These are phyloP conservation scores for Tolypocladium pustulatum DNA, from an alignment of 2,329 filamentous ascomycete species.

Conservation along the genomic window DNA sequence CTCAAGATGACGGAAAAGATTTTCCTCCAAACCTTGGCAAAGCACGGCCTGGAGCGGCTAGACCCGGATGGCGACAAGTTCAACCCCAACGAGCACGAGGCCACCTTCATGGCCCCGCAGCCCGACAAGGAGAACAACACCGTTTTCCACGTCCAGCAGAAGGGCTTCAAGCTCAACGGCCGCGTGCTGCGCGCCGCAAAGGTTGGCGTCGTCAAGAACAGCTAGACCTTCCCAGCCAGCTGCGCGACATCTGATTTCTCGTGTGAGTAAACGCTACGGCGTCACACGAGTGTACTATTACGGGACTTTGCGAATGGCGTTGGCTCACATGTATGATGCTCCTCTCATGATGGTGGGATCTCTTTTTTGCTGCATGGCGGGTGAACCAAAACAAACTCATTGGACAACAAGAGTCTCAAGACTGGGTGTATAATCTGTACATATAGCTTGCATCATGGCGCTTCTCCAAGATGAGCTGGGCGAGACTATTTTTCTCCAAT, in stretches of 20 bases:
- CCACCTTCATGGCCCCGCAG: slow-evolving; percentile 86
- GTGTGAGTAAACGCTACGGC: neutral
- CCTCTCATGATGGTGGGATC: slow-evolving; percentile 29
- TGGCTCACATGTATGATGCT: slow-evolving; percentile 32
- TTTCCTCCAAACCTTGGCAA: slow-evolving; percentile 77
- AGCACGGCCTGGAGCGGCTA: slow-evolving; percentile 88
- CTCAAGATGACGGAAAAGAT: slow-evolving; percentile 92
- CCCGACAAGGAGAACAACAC: slow-evolving; percentile 80
- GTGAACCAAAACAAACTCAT: slow-evolving; percentile 5
- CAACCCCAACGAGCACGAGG: slow-evolving; percentile 94
- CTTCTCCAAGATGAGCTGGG: slow-evolving; percentile 1
- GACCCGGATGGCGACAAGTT: slow-evolving; percentile 79
- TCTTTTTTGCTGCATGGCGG: slow-evolving; percentile 15
- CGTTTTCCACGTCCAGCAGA: slow-evolving; percentile 88
- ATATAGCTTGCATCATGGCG: slow-evolving; percentile 1
- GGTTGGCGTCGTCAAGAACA: slow-evolving; percentile 91
- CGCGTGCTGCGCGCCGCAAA: slow-evolving; percentile 84
- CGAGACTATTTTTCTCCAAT: neutral
- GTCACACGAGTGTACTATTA: slow-evolving; percentile 1
- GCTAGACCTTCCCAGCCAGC: slow-evolving; percentile 17
- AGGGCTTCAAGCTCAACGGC: slow-evolving; percentile 91
- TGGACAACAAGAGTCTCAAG: slow-evolving; percentile 5
- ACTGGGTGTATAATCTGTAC: slow-evolving; percentile 7
- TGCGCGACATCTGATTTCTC: neutral
- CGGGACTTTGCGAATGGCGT: slow-evolving; percentile 19